Base-by-base conservation (phyloP, 495 filamentous ascomycete species). In the Aspergillus mulundensis region DNA sequence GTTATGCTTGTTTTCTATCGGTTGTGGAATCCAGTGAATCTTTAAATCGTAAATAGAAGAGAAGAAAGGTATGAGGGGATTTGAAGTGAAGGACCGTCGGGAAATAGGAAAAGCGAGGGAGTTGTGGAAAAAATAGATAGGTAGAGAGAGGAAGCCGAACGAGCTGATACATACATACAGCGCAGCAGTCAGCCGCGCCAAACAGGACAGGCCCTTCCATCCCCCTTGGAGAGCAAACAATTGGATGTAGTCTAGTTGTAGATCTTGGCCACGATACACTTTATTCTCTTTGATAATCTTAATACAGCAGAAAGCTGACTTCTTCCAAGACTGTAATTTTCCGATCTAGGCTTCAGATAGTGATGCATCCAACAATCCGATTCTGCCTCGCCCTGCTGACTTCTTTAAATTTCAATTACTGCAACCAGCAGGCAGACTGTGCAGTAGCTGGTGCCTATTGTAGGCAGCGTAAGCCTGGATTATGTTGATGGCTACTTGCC, bases 101-200 rank as follows among this genome's bases (percentile, higher is more conserved):
- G 5, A 10, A 11, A 36, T 36, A 36, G 25, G 8, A 28, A 36
- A 6, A 11, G 32, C 32, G 5, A 19, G 40, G 40, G 40, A 42
- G n/a, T 3, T 42, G 40, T 18, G 40, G 11, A 42, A 19, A n/a
- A n/a, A n/a, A n/a, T n/a, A n/a, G 19, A 42, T 19, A 42, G 5
- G n/a, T 6, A 42, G 40, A 21, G 19, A 21, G 40, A 6, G 5
- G 11, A n/a, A 42, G 5, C 11, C 11, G 25, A 44, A 53, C 50
- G 40, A 44, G 49, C 36, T 51, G 49, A 51, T 51, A 51, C 49
- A 51, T 40, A 40, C 49, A 53, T 43, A 53, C 50, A 34, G 25
- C 30, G 30, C 50, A 41, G 44, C 14, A 47, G 40, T 42, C 40
- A 36, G 32, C 32, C 32, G 12, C 32, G 32, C 32, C 32, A 36